Evolutionary conservation across 2,329 filamentous ascomycete genomes (phyloP).

Genomic region (Dactylellina drechsleri): DNA sequence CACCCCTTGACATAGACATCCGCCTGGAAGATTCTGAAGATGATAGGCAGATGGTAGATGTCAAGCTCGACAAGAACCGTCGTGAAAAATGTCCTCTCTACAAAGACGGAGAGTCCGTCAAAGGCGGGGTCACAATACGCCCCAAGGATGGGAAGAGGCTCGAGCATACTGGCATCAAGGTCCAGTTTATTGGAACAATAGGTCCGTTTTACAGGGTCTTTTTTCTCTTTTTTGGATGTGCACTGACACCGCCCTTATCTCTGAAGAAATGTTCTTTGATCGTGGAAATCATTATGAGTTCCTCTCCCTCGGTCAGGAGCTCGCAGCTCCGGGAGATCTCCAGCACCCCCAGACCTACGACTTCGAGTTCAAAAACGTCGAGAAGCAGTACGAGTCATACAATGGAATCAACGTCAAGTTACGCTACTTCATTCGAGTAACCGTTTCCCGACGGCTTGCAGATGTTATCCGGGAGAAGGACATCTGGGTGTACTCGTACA

Average conservation of each 20-base stretch:
- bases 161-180: constrained; percentile 98
- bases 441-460: constrained; percentile 94
- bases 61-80: constrained; percentile 97
- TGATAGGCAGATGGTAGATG: constrained; percentile 92
- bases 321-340: constrained; percentile 94
- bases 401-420: constrained; percentile 99
- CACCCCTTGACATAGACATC: constrained; percentile 97
- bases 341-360: constrained; percentile 98
- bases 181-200: constrained; percentile 99
- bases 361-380: constrained; percentile 99
- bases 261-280: constrained; percentile 97
- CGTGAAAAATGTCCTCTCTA: constrained; percentile 96
- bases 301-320: constrained; percentile 93
- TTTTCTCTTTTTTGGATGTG: not conserved
- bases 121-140: constrained; percentile 91
- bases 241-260: constrained; percentile 33
- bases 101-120: constrained; percentile 98
- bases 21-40: constrained; percentile 90
- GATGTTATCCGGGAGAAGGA: constrained; percentile 99
- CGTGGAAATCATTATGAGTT: constrained; percentile 99
- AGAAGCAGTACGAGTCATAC: constrained; percentile 99
- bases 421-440: constrained; percentile 97
- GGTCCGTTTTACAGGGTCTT: constrained; percentile 66
- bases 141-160: constrained; percentile 98
- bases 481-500: constrained; percentile 99